phyloP scores from a whole-genome alignment of 768 basidiomycete genomes.

The Pleurotus tuber-regium region DNA sequence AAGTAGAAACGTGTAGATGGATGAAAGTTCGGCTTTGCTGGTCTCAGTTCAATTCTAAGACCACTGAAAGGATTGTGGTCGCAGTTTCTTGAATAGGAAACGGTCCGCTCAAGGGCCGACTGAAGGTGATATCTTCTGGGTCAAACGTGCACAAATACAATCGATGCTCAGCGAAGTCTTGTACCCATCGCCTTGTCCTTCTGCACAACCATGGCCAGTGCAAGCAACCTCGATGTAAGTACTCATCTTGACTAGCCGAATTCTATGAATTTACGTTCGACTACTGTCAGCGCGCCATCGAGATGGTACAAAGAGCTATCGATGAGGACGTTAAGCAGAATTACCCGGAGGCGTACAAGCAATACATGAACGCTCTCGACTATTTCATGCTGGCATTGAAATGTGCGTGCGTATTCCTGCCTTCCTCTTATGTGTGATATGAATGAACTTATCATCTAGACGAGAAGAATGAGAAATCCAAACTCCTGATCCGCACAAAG shows the following conservation, averaged over 20 bases:
- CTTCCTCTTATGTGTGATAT: background rate
- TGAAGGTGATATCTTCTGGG: no score
- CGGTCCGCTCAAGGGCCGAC: no score
- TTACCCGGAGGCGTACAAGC: conserved; percentile 92
- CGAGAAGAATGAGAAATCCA: conserved; percentile 94
- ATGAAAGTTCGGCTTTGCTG: no score
- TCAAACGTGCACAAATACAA: no score
- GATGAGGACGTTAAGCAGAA: conserved; percentile 86
- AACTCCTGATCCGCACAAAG: conserved; percentile 80
- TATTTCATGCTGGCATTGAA: conserved; percentile 98
- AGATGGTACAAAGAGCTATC: conserved; percentile 52
- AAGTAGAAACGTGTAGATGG: no score
- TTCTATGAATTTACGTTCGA: background rate
- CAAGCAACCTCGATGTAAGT: conserved; percentile 33
- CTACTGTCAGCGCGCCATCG: conserved; percentile 13
- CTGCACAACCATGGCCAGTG: conserved; percentile 26
- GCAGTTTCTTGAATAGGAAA: no score
- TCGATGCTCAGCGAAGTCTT: no score
- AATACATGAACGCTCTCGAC: conserved; percentile 92
- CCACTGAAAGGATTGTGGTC: no score
- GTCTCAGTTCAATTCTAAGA: no score
- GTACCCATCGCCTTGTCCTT: background rate
- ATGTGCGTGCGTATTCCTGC: conserved; percentile 47
- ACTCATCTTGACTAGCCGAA: background rate
- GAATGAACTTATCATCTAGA: conserved; percentile 38